Evolutionary conservation across 2,329 filamentous ascomycete genomes (phyloP), one percentile per base, ranked within the genome.

Genomic region (Escovopsis sp.): DNA sequence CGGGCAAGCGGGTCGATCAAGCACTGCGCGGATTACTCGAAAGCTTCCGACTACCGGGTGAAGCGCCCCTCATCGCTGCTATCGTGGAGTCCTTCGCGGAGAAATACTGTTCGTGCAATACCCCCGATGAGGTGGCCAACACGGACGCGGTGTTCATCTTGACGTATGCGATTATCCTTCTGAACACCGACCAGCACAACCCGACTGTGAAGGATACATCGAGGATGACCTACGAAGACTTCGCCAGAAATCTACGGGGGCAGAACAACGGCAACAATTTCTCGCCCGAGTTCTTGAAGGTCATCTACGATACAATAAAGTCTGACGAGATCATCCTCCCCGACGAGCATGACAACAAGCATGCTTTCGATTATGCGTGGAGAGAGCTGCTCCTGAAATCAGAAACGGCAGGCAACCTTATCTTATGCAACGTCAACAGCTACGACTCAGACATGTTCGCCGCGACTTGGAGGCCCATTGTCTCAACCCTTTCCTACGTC

Each of bases 361-460:
- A 94, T 63, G 88, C 87, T 1, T 96, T 96, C 56, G 89, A 96
- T 59, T 91, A 94, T 61, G 89, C 91, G 2, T 98, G 91, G 91
- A 89, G 89, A 59, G 91, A 98, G 60, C 67, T 98, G 10, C 66
- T 96, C 35, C 65, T 87, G 49, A 96, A 96, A 64, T 82, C 87
- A 0, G 79, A 84, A 49, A 76, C 77, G 6, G 77, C 85, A 1
- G 80, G 82, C 1, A 74, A 80, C 41, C 69, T 96, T 37, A 66
- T 82, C 32, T 68, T 89, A 28, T 93, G 87, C 58, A 75, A 94
- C 51, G 94, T 89, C 4, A 96, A 95, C 56, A 79, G 94, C 34
- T 98, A 86, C 60, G 93, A 98, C 60, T 85, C 88, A 4, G 88
- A 98, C 57, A 95, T 98, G 85, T 98, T 98, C 59, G 80, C 83